These are phyloP conservation scores for Microsporum audouinii DNA, from an alignment of 2,329 filamentous ascomycete species.

Conservation along the genomic window DNA sequence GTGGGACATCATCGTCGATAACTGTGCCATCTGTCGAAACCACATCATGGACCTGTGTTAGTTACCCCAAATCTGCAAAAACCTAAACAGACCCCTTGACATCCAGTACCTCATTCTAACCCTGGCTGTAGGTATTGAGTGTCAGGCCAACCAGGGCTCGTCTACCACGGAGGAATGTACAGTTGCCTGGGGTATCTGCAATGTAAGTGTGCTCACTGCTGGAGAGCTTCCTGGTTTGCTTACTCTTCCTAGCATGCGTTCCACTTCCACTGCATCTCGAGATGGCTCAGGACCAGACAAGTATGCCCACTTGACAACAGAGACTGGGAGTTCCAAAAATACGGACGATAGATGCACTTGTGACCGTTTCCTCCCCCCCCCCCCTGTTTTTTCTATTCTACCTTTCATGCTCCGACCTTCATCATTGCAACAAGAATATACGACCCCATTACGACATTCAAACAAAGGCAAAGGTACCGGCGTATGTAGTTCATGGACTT, in stretches of 20 bases:
- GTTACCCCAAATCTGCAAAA: slow-evolving; percentile 19
- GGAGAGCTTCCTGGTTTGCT: background rate
- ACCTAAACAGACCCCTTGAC: background rate
- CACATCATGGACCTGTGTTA: slow-evolving; percentile 98
- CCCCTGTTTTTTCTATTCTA: background rate
- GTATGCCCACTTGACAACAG: slow-evolving; percentile 95
- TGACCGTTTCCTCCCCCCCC: background rate
- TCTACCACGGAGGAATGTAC: slow-evolving; percentile 97
- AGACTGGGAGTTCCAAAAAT: slow-evolving; percentile 99
- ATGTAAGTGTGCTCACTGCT: slow-evolving; percentile 49
- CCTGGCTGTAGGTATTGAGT: slow-evolving; percentile 65
- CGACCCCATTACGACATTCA: background rate
- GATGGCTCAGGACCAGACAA: slow-evolving; percentile 98
- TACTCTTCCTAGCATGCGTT: slow-evolving; percentile 67
- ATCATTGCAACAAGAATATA: background rate
- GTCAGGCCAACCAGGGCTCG: slow-evolving; percentile 95
- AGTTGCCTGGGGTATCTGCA: slow-evolving; percentile 98
- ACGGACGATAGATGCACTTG: slow-evolving; percentile 51
- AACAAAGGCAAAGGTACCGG: background rate
- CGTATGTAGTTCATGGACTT: background rate
- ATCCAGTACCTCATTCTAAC: background rate
- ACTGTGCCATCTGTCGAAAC: slow-evolving; percentile 97
- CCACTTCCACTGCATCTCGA: slow-evolving; percentile 98
- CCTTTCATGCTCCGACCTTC: background rate
- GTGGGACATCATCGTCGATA: slow-evolving; percentile 99